Conservation (phyloP, 495 filamentous ascomycete genomes). For the Polyplosphaeria fusca region DNA sequence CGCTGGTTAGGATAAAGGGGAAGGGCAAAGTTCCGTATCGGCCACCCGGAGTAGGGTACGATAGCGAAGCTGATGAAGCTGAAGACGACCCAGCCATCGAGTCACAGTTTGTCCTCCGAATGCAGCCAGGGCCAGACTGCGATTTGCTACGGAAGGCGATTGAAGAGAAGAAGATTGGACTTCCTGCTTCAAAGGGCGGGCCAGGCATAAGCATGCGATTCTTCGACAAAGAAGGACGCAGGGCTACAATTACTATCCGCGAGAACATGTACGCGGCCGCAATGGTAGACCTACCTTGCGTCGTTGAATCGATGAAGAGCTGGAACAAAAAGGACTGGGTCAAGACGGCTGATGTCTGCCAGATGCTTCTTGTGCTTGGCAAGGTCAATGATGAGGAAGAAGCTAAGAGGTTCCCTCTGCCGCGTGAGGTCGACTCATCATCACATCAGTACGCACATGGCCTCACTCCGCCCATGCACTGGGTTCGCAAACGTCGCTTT, state of each 20-base stretch:
- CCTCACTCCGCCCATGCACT: conserved; percentile 85
- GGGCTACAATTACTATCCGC: conserved; percentile 66
- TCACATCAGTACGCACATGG: conserved; percentile 84
- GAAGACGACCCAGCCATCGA: conserved; percentile 85
- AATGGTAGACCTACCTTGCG: conserved; percentile 83
- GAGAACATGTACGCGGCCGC: conserved; percentile 72
- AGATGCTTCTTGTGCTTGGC: conserved; percentile 86
- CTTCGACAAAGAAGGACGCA: conserved; percentile 67
- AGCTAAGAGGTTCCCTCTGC: conserved; percentile 62
- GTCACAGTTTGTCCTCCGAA: conserved; percentile 82
- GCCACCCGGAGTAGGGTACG: conserved; percentile 80
- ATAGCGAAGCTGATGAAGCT: conserved; percentile 90
- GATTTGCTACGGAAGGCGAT: conserved; percentile 74
- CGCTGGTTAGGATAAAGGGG: conserved; percentile 33
- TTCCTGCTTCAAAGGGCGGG: conserved; percentile 56
- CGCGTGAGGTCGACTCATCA: conserved; percentile 59
- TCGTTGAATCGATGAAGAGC: conserved; percentile 93
- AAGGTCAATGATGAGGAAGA: conserved; percentile 68
- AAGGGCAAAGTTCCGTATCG: conserved; percentile 62
- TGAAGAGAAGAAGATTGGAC: conserved; percentile 68
- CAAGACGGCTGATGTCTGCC: conserved; percentile 90
- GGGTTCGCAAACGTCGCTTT: conserved; percentile 80
- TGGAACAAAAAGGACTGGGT: conserved; percentile 90
- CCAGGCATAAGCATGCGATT: conserved; percentile 76
- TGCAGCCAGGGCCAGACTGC: conserved; percentile 78